Percentiles rank a stretch among this genome's conserved stretches.
These are phyloP conservation scores for Asterella californica DNA, from an alignment of 225 moss, liverwort and hornwort species.

Conservation along the genomic window DNA sequence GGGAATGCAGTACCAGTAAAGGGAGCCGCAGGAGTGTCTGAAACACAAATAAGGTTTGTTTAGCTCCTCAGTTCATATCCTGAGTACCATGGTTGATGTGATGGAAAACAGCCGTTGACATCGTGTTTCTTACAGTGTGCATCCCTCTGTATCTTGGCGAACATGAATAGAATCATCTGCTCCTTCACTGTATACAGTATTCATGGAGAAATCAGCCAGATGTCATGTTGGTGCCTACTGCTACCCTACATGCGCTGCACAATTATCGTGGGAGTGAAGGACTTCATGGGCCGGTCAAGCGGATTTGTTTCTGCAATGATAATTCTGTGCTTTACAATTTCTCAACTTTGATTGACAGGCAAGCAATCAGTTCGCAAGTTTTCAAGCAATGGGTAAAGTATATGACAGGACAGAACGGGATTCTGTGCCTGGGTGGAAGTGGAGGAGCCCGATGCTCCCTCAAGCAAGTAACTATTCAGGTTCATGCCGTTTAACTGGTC, in stretches of 20 bases:
- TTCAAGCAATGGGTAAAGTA: slow-evolving; percentile 64
- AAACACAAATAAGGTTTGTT: slow-evolving; percentile 51
- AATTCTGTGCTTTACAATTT: not conserved
- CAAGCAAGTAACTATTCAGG: slow-evolving; percentile 73
- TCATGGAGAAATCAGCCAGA: not conserved
- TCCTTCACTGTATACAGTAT: not conserved
- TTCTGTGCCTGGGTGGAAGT: slow-evolving; percentile 67
- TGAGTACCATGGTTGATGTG: not conserved
- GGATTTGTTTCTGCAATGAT: not conserved
- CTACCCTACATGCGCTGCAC: not conserved
- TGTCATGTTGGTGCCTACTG: no score
- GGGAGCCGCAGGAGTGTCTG: slow-evolving; percentile 62
- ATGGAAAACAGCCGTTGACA: not conserved
- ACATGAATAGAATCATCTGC: not conserved
- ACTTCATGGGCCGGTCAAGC: not conserved
- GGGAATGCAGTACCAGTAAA: slow-evolving; percentile 55
- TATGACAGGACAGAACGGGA: slow-evolving; percentile 72
- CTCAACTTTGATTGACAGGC: slow-evolving; percentile 32
- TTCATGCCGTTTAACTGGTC: slow-evolving; percentile 19
- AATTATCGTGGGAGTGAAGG: not conserved
- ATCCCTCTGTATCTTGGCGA: not conserved
- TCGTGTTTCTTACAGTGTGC: not conserved
- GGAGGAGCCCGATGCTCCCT: slow-evolving; percentile 63
- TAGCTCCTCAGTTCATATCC: not conserved
- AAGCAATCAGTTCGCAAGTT: slow-evolving; percentile 62